These are phyloP conservation scores for Apostasia ramifera DNA, from an alignment of 106 monocot species.

Conservation along the genomic window DNA sequence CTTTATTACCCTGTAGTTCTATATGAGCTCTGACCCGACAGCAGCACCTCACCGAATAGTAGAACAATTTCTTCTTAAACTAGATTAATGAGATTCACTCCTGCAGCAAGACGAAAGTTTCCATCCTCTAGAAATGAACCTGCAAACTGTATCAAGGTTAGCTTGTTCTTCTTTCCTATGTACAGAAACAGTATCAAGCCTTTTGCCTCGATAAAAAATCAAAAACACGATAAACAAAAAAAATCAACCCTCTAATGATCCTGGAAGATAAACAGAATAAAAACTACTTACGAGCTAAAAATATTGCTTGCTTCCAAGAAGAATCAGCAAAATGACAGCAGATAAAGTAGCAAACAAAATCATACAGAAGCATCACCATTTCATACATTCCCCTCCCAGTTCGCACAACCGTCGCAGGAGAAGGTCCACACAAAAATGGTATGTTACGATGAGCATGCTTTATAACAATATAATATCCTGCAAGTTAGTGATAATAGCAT, in stretches of 20 bases:
- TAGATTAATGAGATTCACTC: too few species aligned
- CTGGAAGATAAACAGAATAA: not conserved
- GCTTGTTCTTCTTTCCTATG: too few species aligned
- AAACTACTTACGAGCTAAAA: not conserved
- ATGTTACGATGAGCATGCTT: not conserved
- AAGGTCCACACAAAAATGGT: not conserved
- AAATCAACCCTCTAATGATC: not conserved
- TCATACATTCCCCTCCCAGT: not conserved
- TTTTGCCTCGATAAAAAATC: not conserved
- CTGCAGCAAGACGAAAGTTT: too few species aligned
- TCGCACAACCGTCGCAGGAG: not conserved
- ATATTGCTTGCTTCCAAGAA: not conserved
- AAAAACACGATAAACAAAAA: not conserved
- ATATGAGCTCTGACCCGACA: too few species aligned
- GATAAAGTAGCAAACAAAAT: not conserved
- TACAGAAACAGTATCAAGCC: too few species aligned
- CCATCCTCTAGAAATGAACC: too few species aligned
- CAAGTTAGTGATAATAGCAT: not conserved
- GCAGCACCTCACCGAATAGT: too few species aligned
- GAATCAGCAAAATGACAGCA: not conserved
- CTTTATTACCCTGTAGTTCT: too few species aligned
- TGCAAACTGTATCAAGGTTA: too few species aligned
- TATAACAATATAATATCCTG: not conserved
- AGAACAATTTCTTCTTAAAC: too few species aligned
- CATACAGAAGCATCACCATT: not conserved